These are phyloP conservation scores for Naganishia cerealis DNA, from an alignment of 1,284 basidiomycete genomes.

Conservation along the genomic window DNA sequence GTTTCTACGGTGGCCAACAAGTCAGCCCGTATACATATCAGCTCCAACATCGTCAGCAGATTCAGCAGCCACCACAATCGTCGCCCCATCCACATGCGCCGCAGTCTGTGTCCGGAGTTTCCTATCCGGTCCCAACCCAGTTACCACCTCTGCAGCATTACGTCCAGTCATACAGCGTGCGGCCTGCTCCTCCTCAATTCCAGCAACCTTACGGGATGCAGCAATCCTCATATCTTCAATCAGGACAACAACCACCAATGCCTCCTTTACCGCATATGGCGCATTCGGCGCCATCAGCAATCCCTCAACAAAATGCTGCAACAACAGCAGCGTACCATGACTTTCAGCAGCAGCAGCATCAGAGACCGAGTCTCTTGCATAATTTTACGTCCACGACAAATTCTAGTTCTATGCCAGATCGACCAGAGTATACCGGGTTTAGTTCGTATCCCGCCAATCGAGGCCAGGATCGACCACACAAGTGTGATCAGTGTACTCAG, in stretches of 20 bases:
- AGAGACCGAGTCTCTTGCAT: slow-evolving; percentile 16
- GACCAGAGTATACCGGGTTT: slow-evolving; percentile 23
- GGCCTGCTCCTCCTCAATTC: neutral
- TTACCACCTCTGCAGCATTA: neutral
- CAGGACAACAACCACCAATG: slow-evolving; percentile 12
- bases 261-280: slow-evolving; percentile 20
- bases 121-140: neutral
- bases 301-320: slow-evolving; percentile 12
- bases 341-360: slow-evolving; percentile 16
- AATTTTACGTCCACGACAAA: slow-evolving; percentile 2
- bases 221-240: neutral
- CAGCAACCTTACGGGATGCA: neutral
- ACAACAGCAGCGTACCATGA: slow-evolving; percentile 15
- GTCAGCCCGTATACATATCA: slow-evolving; percentile 12
- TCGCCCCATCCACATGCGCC: neutral
- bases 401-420: slow-evolving; percentile 1
- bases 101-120: neutral
- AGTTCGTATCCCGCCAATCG: slow-evolving; percentile 15
- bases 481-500: slow-evolving; percentile 55
- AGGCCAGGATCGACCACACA: slow-evolving; percentile 50
- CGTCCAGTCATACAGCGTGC: neutral
- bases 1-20: slow-evolving; percentile 2
- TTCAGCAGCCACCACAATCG: neutral
- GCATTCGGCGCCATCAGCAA: slow-evolving; percentile 14
- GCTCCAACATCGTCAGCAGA: slow-evolving; percentile 3